Evolutionary conservation across 495 filamentous ascomycete species (phyloP).

Genomic region (Daldinia vernicosa): DNA sequence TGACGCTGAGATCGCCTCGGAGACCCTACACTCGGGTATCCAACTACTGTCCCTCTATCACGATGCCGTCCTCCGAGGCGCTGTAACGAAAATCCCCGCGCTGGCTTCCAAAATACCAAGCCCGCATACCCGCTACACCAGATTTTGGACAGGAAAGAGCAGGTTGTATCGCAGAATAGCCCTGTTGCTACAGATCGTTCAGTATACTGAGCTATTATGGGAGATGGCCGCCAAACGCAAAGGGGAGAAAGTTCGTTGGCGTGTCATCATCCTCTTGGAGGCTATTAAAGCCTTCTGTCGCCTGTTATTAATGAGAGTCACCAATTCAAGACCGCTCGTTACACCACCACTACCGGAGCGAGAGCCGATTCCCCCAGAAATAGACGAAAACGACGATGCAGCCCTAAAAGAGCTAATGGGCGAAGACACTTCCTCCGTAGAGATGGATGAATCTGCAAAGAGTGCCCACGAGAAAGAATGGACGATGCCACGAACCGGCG

Average conservation of each 20-base stretch:
- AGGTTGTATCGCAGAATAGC: constrained; percentile 80
- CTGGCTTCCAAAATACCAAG: constrained; percentile 61
- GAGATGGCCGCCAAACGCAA: constrained; percentile 84
- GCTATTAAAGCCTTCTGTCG: constrained; percentile 86
- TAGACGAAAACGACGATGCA: constrained; percentile 54
- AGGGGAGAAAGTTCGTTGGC: constrained; percentile 86
- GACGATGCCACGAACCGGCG: constrained; percentile 94
- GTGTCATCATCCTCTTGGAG: constrained; percentile 87
- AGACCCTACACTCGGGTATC: constrained; percentile 87
- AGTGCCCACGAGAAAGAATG: constrained; percentile 65
- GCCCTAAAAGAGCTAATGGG: constrained; percentile 46
- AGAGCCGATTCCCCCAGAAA: constrained; percentile 70
- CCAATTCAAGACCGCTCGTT: constrained; percentile 83
- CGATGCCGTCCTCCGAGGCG: constrained; percentile 83
- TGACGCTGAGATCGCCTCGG: constrained; percentile 92
- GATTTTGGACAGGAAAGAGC: constrained; percentile 82
- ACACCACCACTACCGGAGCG: constrained; percentile 87
- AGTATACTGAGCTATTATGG: constrained; percentile 89
- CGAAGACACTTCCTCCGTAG: constrained; percentile 33
- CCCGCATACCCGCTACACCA: constrained; percentile 88
- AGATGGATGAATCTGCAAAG: constrained; percentile 33
- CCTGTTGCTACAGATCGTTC: constrained; percentile 82
- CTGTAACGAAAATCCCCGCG: constrained; percentile 57
- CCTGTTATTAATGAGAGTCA: constrained; percentile 82
- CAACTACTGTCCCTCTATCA: constrained; percentile 94